Percentiles rank a stretch among this genome's conserved stretches.
Evolutionary conservation across 2,329 filamentous ascomycete genomes (phyloP).

Genomic region (Lachnellula subtilissima): DNA sequence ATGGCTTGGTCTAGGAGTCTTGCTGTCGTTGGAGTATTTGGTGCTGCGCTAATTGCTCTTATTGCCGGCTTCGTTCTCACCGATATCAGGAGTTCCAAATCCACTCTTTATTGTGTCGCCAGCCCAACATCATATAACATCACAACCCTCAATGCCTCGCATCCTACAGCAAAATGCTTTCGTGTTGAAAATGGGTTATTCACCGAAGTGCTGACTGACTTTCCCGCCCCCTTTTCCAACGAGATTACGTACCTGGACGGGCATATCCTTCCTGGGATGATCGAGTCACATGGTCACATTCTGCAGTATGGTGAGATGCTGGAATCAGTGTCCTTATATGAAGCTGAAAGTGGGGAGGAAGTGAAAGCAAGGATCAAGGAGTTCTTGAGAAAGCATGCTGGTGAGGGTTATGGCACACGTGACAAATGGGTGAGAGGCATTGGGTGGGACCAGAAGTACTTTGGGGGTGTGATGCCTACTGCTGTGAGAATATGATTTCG

Average conservation of each 20-base stretch:
- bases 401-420: constrained; percentile 42
- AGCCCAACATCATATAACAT: constrained; percentile 37
- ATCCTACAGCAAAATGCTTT: constrained; percentile 49
- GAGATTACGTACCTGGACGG: constrained; percentile 38
- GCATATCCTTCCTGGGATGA: constrained; percentile 61
- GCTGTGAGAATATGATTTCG: constrained; percentile 44
- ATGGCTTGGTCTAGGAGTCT: too few relatives aligned
- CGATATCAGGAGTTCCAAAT: constrained; percentile 1
- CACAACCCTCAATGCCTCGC: constrained; percentile 36
- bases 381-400: constrained; percentile 48
- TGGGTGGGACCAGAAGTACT: constrained; percentile 65
- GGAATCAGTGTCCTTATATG: constrained; percentile 61
- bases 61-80: constrained; percentile 5
- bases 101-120: constrained; percentile 24
- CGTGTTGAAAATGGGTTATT: constrained; percentile 49
- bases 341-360: constrained; percentile 49
- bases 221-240: constrained; percentile 29
- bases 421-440: constrained; percentile 61
- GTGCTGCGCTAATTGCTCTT: constrained; percentile 4
- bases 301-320: constrained; percentile 63
- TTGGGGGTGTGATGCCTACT: constrained; percentile 58
- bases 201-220: constrained; percentile 38
- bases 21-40: not conserved
- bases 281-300: constrained; percentile 67
- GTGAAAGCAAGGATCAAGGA: constrained; percentile 46